Evolutionary conservation across 108 stramenopile species (phyloP), one percentile per base, ranked within the genome.

Genomic region (Heterococcus sp.): DNA sequence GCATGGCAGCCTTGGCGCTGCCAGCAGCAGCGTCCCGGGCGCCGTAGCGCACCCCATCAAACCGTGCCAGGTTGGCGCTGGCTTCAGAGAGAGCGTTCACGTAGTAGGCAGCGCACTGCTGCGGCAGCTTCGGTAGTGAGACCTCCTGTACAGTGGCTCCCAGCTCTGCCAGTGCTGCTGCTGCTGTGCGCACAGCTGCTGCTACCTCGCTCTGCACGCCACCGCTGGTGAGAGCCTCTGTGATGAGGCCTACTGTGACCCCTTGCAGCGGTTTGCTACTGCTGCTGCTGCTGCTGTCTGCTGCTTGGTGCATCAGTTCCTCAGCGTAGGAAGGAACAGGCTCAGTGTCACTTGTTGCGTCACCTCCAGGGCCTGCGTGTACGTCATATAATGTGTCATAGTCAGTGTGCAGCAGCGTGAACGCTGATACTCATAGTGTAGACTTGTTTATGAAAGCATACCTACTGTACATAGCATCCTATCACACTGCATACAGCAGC

Each of bases 1-100:
- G 58, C 30, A 84, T 73, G 11, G 75, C 74, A 66, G 32, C 34
- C 35, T 21, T 8, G 32, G 65, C 65, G 72, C 74, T 40, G 81
- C 77, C 78, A 73, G 64, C 71, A 38, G 78, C 86, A 4, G 33
- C 28, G 11, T 33, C 26, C 85, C 73, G 35, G 5, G n/a, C 27
- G 0, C 97, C 96, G 74, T 93, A 97, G 31, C 95, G 88, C 65
- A 97, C 90, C 11, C 96, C 96, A 90, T 97, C 96, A 85, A 96
- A 99, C 37, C 96, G 90, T 34, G 92, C 89, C 37, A 99, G 89
- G 85, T 99, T 99, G 4, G 95, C 94, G 58, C 92, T 92, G 11
- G 98, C 98, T 86, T 99, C 98, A 3, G 98, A 95, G 71, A 92
- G 91, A 33, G 95, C 95, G 37, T 96, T 68, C 11, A 97, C 94